These are phyloP conservation scores for Fomitiporia mediterranea DNA, from an alignment of 1,284 basidiomycete species.

Conservation along the genomic window DNA sequence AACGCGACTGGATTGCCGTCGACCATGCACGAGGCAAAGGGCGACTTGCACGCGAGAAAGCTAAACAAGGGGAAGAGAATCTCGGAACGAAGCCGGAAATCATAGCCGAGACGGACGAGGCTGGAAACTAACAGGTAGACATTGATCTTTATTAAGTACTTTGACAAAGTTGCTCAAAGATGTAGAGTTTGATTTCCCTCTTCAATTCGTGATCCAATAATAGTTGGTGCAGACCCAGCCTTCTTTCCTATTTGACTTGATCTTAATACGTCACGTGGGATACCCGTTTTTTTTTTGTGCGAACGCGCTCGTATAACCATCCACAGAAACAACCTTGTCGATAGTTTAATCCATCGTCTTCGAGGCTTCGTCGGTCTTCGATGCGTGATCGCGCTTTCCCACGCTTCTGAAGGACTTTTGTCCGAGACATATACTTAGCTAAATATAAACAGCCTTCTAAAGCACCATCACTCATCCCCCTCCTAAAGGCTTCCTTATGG, in stretches of 20 bases:
- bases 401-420: background rate
- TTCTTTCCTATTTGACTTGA: background rate
- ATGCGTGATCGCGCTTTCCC: background rate
- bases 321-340: too few relatives aligned
- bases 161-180: background rate
- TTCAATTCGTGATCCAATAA: background rate
- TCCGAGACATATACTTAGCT: background rate
- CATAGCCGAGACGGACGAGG: conserved; percentile 2
- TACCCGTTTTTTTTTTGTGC: background rate
- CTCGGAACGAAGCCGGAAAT: conserved; percentile 9
- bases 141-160: too few relatives aligned
- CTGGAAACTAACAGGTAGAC: background rate
- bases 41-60: conserved; percentile 34
- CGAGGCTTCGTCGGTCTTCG: background rate
- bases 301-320: background rate
- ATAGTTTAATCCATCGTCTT: background rate
- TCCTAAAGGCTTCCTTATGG: background rate
- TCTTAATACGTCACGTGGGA: background rate
- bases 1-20: conserved; percentile 52
- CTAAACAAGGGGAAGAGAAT: conserved; percentile 13
- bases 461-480: too few relatives aligned
- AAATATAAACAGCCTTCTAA: background rate
- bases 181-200: too few relatives aligned
- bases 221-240: background rate
- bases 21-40: conserved; percentile 65